Percentiles rank a stretch among this genome's conserved stretches.
Evolutionary conservation across 768 basidiomycete species (phyloP).

Genomic region (Cyathus striatus): DNA sequence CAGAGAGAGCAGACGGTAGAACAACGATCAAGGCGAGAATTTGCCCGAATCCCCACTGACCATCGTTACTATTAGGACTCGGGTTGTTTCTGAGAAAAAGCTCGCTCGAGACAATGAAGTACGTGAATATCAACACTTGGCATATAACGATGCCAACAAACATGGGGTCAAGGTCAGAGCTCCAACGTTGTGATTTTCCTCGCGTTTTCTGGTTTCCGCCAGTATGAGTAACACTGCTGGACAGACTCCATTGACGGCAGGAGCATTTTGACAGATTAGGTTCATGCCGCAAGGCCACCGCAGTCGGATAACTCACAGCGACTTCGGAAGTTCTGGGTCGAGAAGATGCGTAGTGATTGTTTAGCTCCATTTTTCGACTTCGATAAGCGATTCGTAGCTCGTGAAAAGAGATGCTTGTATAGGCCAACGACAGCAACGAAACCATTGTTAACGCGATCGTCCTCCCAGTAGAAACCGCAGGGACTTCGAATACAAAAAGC

Average conservation of each 20-base stretch:
- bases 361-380: conserved; percentile 10
- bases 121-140: conserved; percentile 29
- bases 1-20: conserved; percentile 19
- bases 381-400: conserved; percentile 25
- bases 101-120: conserved; percentile 36
- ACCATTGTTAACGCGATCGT: conserved; percentile 24
- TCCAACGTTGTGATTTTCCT: conserved; percentile 26
- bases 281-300: not conserved
- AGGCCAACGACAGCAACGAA: conserved; percentile 21
- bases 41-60: conserved; percentile 36
- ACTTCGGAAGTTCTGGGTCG: not conserved
- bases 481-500: conserved; percentile 25
- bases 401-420: conserved; percentile 25
- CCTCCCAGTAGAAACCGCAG: conserved; percentile 24
- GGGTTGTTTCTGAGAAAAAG: conserved; percentile 25
- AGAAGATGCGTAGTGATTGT: not conserved
- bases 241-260: not conserved
- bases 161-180: conserved; percentile 31
- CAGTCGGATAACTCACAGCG: no score
- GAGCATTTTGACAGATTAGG: not conserved
- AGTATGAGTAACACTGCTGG: no score
- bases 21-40: conserved; percentile 36
- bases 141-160: conserved; percentile 32
- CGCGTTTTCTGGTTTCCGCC: no score
- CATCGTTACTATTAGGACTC: conserved; percentile 13